Base-by-base conservation (phyloP, 2,329 filamentous ascomycete genomes). In the Diaporthe amygdali region DNA sequence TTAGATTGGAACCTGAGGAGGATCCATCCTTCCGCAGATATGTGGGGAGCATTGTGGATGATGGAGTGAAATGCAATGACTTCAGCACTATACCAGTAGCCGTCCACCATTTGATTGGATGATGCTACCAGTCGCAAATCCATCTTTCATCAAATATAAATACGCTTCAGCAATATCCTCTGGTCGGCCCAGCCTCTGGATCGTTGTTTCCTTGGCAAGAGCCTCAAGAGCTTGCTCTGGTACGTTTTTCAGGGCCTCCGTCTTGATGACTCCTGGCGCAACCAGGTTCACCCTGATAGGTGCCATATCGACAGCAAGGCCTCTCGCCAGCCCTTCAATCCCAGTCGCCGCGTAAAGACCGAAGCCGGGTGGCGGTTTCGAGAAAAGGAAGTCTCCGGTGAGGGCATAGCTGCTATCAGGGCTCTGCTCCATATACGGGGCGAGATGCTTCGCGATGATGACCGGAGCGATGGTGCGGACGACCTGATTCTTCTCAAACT, bases 121-220 rank as follows among this genome's bases (percentile, higher is more conserved):
- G 27, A 63, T 63, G n/a, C 56, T 63, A 17, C 56, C 56, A 27
- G 56, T 63, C 20, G 46, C 56, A 12, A 46, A 32, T 2, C 56
- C 56, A 47, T 63, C 56, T 12, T 63, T 63, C 56, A 63, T 63
- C 27, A 63, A 63, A 22, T 63, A 63, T 1, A 63, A 27, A 47
- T 63, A 63, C n/a, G 56, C 56, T 20, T 63, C 56, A 8, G 56
- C 56, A 25, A 63, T 63, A 15, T 63, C 56, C 41, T 63, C 56
- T 7, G 56, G 56, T 25, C 56, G 20, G 10, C 56, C 56, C 27
- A 63, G 20, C 27, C 56, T 32, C 27, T 63, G 46, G 20, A 63
- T 63, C 14, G 39, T 46, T 46, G 56, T 63, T 20, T 39, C 56
- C 27, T 20, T 17, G 1, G 56, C 56, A 2, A 63, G 56, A 47